Percentiles rank a stretch among this genome's conserved stretches.
Evolutionary conservation across 2,329 filamentous ascomycete species (phyloP).

Genomic region (Penicillium sp.): DNA sequence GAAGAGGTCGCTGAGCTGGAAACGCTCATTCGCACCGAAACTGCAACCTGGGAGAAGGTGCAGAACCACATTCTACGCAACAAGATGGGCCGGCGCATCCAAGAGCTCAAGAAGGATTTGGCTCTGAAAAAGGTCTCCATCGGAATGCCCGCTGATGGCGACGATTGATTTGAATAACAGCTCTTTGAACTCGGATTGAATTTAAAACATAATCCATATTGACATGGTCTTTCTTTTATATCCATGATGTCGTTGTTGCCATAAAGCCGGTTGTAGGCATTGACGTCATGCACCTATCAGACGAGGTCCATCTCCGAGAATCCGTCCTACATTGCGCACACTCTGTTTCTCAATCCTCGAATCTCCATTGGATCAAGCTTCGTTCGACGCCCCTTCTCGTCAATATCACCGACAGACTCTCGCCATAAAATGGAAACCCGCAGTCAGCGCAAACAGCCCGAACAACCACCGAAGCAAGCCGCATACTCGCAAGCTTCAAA

Average conservation of each 20-base stretch:
- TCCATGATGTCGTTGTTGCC: constrained; percentile 2
- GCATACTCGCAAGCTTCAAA: constrained; percentile 34
- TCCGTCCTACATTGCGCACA: neutral
- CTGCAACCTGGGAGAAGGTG: constrained; percentile 40
- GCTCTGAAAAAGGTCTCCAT: constrained; percentile 45
- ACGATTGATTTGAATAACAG: constrained; percentile 20
- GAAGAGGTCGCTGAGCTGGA: constrained; percentile 47
- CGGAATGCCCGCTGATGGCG: constrained; percentile 36
- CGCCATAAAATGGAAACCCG: constrained; percentile 21
- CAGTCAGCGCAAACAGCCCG: constrained; percentile 15
- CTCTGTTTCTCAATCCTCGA: too few species aligned
- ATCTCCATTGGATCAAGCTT: too few species aligned
- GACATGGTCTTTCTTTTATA: neutral
- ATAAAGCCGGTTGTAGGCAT: constrained; percentile 9
- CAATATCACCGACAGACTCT: neutral
- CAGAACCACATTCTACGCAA: constrained; percentile 41
- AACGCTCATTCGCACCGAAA: constrained; percentile 39
- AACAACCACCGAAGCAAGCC: constrained; percentile 37
- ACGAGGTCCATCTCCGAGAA: neutral
- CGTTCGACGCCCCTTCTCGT: too few species aligned
- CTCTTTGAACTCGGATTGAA: too few species aligned
- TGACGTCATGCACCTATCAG: constrained; percentile 26
- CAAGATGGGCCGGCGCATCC: constrained; percentile 46
- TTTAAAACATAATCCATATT: constrained; percentile 2
- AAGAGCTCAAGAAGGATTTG: constrained; percentile 45